Evolutionary conservation across 345 rosid species (phyloP).

Genomic region (Chamaenerion angustifolium): DNA sequence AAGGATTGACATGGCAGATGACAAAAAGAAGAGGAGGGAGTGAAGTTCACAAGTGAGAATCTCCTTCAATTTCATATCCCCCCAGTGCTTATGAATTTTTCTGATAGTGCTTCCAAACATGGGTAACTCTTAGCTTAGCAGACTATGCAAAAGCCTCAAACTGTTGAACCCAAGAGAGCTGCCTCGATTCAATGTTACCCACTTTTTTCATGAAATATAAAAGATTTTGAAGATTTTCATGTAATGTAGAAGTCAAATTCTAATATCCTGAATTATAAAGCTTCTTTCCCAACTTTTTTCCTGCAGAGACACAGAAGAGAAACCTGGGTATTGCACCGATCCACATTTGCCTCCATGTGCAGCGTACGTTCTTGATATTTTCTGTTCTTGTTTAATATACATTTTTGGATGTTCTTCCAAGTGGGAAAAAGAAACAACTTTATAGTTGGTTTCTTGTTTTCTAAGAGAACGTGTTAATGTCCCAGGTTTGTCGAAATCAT

Average conservation of each 20-base stretch:
- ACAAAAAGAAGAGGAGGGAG: constrained; percentile 60
- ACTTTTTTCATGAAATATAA: no score
- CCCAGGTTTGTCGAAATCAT: constrained; percentile 92
- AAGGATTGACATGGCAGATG: constrained; percentile 88
- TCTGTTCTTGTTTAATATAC: no score
- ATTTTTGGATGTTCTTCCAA: no score
- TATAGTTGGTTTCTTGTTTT: no score
- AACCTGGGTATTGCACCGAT: constrained; percentile 70
- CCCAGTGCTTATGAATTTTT: background rate
- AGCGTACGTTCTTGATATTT: constrained; percentile 39
- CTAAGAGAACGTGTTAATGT: background rate
- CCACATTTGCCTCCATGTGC: constrained; percentile 89
- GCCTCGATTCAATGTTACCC: no score
- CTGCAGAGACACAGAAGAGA: constrained; percentile 63
- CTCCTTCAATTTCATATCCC: background rate
- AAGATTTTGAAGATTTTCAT: no score
- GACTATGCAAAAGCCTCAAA: no score
- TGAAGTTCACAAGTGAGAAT: constrained; percentile 83
- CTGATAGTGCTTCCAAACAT: no score
- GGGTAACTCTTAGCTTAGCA: no score
- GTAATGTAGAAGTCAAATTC: no score
- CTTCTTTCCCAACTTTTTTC: constrained; percentile 3
- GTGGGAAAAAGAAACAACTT: no score
- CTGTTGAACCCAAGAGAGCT: no score
- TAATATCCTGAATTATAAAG: background rate